These are phyloP conservation scores for Fusarium sp. DNA, from an alignment of 2,329 filamentous ascomycete species.

Conservation along the genomic window DNA sequence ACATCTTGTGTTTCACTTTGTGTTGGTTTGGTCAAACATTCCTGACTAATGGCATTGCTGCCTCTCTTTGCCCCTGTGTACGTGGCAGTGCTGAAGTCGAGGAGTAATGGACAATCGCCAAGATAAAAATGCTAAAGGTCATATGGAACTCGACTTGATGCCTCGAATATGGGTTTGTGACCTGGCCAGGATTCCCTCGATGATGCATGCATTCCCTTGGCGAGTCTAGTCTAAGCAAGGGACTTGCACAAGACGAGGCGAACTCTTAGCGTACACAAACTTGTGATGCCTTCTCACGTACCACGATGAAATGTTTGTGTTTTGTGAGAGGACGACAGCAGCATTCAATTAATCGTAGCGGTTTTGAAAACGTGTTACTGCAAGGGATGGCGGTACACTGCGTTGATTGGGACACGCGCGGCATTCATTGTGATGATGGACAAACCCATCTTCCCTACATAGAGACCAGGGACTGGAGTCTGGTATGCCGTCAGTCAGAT, in stretches of 20 bases:
- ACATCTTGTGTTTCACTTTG: slow-evolving; percentile 4
- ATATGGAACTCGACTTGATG: not conserved
- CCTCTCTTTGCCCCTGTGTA: not conserved
- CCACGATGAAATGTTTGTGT: slow-evolving; percentile 8
- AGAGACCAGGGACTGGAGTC: not conserved
- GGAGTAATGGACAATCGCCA: not conserved
- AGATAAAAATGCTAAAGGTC: not conserved
- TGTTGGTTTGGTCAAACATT: slow-evolving; percentile 20
- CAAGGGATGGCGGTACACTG: not conserved
- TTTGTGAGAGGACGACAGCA: not conserved
- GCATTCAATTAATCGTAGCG: not conserved
- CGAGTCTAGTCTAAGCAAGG: not conserved
- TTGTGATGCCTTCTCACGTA: not conserved
- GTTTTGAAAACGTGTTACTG: not conserved
- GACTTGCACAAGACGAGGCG: slow-evolving; percentile 3
- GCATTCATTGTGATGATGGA: not conserved
- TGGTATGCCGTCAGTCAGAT: not conserved
- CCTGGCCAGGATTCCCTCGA: not conserved
- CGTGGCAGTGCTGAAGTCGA: not conserved
- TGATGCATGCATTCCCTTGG: not conserved
- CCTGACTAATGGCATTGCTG: slow-evolving; percentile 3
- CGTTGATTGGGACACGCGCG: not conserved
- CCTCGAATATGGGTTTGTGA: not conserved
- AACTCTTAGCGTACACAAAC: slow-evolving; percentile 6
- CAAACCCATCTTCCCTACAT: not conserved